Evolutionary conservation across 1,284 basidiomycete species (phyloP).

Genomic region (Prillingera fragicola): DNA sequence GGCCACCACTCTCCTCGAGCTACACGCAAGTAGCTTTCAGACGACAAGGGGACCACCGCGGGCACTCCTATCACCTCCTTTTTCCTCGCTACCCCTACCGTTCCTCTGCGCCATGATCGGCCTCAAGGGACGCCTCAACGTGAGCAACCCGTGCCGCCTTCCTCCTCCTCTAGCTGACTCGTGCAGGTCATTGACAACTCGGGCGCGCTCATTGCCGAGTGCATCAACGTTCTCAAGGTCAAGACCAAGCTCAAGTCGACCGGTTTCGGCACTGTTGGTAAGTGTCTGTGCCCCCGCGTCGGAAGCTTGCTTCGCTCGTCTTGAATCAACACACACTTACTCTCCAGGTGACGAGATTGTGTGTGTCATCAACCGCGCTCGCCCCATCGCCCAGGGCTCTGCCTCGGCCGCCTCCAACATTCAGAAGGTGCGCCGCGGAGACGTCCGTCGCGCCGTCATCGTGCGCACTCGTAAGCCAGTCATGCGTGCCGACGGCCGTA

Average conservation of each 20-base stretch:
- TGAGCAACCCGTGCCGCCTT: conserved; percentile 49
- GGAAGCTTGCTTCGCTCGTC: background rate
- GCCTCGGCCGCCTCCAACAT: conserved; percentile 46
- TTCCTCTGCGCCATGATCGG: conserved; percentile 65
- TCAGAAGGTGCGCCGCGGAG: conserved; percentile 78
- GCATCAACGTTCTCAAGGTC: conserved; percentile 93
- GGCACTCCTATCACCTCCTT: too few relatives aligned
- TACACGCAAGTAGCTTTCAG: too few relatives aligned
- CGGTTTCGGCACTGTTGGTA: conserved; percentile 63
- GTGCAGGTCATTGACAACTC: conserved; percentile 93
- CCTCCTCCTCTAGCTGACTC: background rate
- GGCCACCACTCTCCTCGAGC: too few relatives aligned
- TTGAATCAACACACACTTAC: conserved; percentile 1
- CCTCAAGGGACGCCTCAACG: conserved; percentile 82
- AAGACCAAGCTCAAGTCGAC: conserved; percentile 59
- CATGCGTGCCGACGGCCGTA: conserved; percentile 39
- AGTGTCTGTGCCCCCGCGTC: conserved; percentile 27
- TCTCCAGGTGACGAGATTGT: conserved; percentile 91
- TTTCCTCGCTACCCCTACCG: background rate
- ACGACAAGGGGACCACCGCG: too few relatives aligned
- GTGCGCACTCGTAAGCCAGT: conserved; percentile 64
- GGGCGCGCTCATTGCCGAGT: conserved; percentile 91
- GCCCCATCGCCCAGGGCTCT: conserved; percentile 57
- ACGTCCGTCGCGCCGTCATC: conserved; percentile 89
- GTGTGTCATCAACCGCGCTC: conserved; percentile 88